A percentile compares a stretch with the other conserved stretches of the same genome.
Evolutionary conservation across 2,329 filamentous ascomycete species (phyloP).

Genomic region (Calonectria hawksworthii): DNA sequence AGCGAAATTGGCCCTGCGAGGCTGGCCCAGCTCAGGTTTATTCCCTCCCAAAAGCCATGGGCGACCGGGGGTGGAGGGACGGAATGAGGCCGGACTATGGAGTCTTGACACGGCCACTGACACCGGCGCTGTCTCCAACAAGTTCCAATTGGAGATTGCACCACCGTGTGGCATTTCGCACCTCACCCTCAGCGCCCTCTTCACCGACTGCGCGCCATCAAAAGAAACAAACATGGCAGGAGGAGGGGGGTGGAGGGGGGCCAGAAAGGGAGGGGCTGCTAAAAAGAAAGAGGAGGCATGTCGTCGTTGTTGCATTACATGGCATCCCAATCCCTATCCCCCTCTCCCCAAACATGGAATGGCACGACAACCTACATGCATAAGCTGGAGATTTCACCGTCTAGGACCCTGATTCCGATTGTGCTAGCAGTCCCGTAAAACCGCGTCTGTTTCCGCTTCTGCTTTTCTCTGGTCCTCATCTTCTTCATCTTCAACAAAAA

Average conservation of each 20-base stretch:
- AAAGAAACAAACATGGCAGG: background rate
- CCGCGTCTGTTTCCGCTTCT: background rate
- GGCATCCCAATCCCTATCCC: background rate
- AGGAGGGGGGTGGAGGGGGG: background rate
- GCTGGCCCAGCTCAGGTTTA: background rate
- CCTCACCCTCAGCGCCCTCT: background rate
- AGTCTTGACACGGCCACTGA: background rate
- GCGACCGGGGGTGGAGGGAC: background rate
- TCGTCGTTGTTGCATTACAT: background rate
- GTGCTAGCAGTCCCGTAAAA: background rate
- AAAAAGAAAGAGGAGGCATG: constrained; percentile 1
- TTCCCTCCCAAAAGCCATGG: background rate
- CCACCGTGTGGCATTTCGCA: background rate
- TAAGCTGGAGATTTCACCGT: constrained; percentile 17
- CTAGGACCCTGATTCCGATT: background rate
- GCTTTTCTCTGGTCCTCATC: background rate
- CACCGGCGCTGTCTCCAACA: background rate
- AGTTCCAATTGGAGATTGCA: constrained; percentile 4
- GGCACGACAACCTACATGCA: constrained; percentile 16
- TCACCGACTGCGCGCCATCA: background rate
- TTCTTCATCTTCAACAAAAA: background rate
- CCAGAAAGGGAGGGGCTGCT: background rate
- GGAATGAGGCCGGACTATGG: constrained; percentile 6
- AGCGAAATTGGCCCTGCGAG: background rate
- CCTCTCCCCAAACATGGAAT: constrained; percentile 16